Base-by-base conservation (phyloP, 2,329 filamentous ascomycete species). In the Amphichorda felina region DNA sequence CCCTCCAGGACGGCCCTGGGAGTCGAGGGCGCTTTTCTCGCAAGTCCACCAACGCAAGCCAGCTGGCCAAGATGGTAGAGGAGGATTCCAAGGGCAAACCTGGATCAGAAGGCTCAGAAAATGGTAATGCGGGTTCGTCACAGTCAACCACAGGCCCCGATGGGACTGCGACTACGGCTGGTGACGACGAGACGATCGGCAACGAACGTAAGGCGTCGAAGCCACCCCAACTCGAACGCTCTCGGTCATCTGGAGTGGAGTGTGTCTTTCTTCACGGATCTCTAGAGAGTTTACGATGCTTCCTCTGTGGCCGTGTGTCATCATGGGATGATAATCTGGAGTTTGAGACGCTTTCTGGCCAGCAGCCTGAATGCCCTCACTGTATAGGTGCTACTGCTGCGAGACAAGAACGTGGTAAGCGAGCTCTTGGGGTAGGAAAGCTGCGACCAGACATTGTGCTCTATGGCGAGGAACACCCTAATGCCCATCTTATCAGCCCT, bases 251-350 rank as follows among this genome's bases (percentile, higher is more conserved):
- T 1, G 72, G 72, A 0, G 72, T 76, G 2, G 72, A 76, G 45
- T 77, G 75, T 36, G 79, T 85, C n/a, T 79, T 76, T 37, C 63
- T 85, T 1, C 79, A 84, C 48, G 80, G 79, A 6, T 80, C 79
- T n/a, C 56, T 85, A 4, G 66, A 74, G 36, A 60, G 63, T 22
- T 61, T 85, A 3, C 64, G 79, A 24, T 85, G 79, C 48, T 76
- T 76, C 38, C 61, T 72, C 1, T 80, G 75, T 40, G 66, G 66
- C 1, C 66, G 66, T 28, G 61, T 72, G 4, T 70, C 66, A 28
- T 64, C 68, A 2, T 80, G 75, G 75, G 73, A 79, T 35, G 62
- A 62, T 3, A 62, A 63, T 3, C 63, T 72, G 26, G 69, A 75
- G 34, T 50, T 61, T 2, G 67, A 72, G 38, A 77, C 73, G 2